Percentiles rank a stretch among this genome's conserved stretches.
These are phyloP conservation scores for Xylaria castorea DNA, from an alignment of 495 filamentous ascomycete species.

Conservation along the genomic window DNA sequence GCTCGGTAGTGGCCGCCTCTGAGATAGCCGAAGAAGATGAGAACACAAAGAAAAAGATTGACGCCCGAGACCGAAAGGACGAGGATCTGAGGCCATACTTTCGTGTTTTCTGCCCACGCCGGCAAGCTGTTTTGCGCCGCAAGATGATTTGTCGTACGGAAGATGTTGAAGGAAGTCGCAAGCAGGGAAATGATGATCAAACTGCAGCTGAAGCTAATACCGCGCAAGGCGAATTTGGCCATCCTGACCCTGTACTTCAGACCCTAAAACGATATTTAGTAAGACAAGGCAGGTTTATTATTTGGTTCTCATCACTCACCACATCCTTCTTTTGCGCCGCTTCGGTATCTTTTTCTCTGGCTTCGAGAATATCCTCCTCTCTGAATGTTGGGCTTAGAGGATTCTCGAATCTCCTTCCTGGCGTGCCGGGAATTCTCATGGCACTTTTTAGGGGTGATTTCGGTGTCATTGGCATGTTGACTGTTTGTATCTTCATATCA, in stretches of 20 bases:
- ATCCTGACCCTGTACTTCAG: constrained; percentile 91
- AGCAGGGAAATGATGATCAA: constrained; percentile 92
- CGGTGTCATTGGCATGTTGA: constrained; percentile 66
- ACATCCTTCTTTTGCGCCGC: constrained; percentile 84
- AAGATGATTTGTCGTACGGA: constrained; percentile 78
- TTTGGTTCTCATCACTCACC: constrained; percentile 59
- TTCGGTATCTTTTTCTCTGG: constrained; percentile 76
- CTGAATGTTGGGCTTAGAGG: constrained; percentile 87
- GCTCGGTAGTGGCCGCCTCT: constrained; percentile 87
- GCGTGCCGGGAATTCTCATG: constrained; percentile 81
- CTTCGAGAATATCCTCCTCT: constrained; percentile 84
- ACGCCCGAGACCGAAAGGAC: constrained; percentile 78
- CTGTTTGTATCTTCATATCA: constrained; percentile 57
- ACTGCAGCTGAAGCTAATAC: constrained; percentile 95
- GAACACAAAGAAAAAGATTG: constrained; percentile 78
- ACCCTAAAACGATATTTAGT: constrained; percentile 66
- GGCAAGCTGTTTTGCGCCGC: constrained; percentile 79
- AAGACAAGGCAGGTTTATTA: neutral
- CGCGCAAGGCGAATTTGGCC: constrained; percentile 91
- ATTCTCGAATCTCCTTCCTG: constrained; percentile 65
- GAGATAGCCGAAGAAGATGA: constrained; percentile 87
- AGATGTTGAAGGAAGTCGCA: constrained; percentile 82
- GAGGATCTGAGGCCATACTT: constrained; percentile 87
- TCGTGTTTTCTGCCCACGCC: constrained; percentile 80
- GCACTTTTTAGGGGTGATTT: constrained; percentile 83